Evolutionary conservation across 2,329 filamentous ascomycete species (phyloP), one percentile per base, ranked within the genome.

Genomic region (Dactylellina parvicollis): DNA sequence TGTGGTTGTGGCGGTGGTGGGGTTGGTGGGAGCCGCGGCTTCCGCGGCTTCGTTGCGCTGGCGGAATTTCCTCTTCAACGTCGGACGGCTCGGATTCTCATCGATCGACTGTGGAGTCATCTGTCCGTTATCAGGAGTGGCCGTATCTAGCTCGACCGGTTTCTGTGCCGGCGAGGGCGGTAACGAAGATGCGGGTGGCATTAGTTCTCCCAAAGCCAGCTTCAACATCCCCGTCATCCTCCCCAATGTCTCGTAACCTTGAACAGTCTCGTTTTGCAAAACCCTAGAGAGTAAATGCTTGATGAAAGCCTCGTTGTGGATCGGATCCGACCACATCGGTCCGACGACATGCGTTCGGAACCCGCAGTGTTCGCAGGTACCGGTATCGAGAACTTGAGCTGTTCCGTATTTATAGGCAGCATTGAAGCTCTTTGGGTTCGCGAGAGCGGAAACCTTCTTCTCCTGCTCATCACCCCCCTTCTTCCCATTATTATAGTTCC

Each of bases 221-320:
- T 88, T 89, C 36, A 99, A 85, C 93, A 98, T 96, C 57, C 95
- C 95, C 80, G 94, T 88, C 49, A 99, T 89, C 59, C 95, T 87
- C 12, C 87, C 85, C 26, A 89, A 87, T 0, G 95, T 99, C 38
- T 88, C 88, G 79, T 99, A 99, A 0, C 88, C 85, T 0, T 88
- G 84, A 24, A 84, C 84, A 50, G 92, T 87, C 0, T 88, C 86
- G 2, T 84, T 82, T 0, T 10, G 30, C 30, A 91, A 88, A 7
- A 96, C 84, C 66, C 89, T 86, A 44, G 88, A 86, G 14, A 99
- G 84, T 22, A 99, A 88, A 64, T 86, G 87, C 78, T 90, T 86
- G 74, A 99, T 88, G 79, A 97, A 99, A 1, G 88, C 86, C 4
- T 88, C 85, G 46, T 92, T 92, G 81, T 99, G 95, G 7, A 99